Percentiles rank a stretch among this genome's conserved stretches.
Conservation (phyloP, 495 filamentous ascomycete genomes). For the Trichoderma orchidacearum region DNA sequence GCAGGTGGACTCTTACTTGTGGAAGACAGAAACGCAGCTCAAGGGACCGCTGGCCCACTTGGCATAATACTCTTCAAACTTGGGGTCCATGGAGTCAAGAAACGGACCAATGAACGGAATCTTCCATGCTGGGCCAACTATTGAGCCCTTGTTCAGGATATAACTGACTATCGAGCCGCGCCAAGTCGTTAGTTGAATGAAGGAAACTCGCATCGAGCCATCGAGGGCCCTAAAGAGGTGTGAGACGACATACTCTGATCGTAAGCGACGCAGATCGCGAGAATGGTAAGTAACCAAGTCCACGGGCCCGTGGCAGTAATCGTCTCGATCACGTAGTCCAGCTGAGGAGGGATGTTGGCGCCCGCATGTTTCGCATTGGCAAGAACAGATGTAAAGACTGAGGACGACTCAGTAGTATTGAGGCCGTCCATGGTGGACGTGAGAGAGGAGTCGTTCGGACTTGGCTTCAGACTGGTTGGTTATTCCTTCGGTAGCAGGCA, state of each 20-base stretch:
- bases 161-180: conserved; percentile 52
- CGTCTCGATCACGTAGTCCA: conserved; percentile 28
- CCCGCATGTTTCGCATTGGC: conserved; percentile 48
- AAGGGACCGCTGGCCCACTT: conserved; percentile 87
- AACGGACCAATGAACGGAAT: conserved; percentile 95
- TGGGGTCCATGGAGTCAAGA: conserved; percentile 79
- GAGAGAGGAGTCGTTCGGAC: too few relatives aligned
- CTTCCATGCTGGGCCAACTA: conserved; percentile 73
- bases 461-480: too few relatives aligned
- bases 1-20: conserved; percentile 58
- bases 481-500: too few relatives aligned
- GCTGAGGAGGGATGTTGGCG: conserved; percentile 22
- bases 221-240: not conserved
- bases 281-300: conserved; percentile 48
- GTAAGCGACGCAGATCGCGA: conserved; percentile 61
- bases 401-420: conserved; percentile 40
- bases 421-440: not conserved
- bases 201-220: not conserved
- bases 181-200: not conserved
- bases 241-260: conserved; percentile 58
- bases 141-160: conserved; percentile 70
- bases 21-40: conserved; percentile 97
- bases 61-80: conserved; percentile 76
- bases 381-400: conserved; percentile 59
- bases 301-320: conserved; percentile 43